These are phyloP conservation scores for Raffaelea deltoideospora DNA, from an alignment of 2,329 filamentous ascomycete genomes.

Conservation along the genomic window DNA sequence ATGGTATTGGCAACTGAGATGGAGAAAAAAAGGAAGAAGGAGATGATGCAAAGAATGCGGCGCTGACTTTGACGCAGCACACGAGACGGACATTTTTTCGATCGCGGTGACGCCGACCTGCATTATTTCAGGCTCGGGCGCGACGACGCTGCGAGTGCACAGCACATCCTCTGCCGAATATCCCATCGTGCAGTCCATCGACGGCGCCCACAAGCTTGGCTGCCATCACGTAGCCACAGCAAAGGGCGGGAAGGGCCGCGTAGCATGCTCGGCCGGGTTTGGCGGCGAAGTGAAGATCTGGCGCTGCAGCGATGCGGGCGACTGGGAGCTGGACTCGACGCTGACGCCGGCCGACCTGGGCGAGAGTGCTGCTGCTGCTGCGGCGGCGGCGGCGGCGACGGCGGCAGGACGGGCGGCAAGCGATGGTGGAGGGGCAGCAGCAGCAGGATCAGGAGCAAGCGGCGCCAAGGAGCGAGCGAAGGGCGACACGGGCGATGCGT, in stretches of 20 bases:
- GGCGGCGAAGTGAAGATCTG: slow-evolving; percentile 80
- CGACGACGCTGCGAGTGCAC: slow-evolving; percentile 68
- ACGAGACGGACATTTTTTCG: slow-evolving; percentile 72
- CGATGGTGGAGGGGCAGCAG: neutral
- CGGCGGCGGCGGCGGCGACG: slow-evolving; percentile 17
- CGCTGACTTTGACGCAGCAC: slow-evolving; percentile 36
- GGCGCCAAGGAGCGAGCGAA: neutral
- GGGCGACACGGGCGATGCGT: slow-evolving; percentile 55
- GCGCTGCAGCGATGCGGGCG: slow-evolving; percentile 43
- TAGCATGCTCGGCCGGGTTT: slow-evolving; percentile 75
- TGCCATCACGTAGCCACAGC: slow-evolving; percentile 74
- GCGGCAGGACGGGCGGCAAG: slow-evolving; percentile 24
- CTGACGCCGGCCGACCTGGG: slow-evolving; percentile 19
- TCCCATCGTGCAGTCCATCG: slow-evolving; percentile 64
- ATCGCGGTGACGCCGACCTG: slow-evolving; percentile 59
- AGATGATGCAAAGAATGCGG: neutral
- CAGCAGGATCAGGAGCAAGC: neutral
- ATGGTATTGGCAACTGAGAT: slow-evolving; percentile 36
- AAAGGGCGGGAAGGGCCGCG: slow-evolving; percentile 45
- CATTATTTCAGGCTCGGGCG: slow-evolving; percentile 72
- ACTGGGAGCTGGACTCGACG: slow-evolving; percentile 34
- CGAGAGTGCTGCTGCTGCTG: slow-evolving; percentile 2
- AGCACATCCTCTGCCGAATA: slow-evolving; percentile 57
- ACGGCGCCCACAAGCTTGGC: slow-evolving; percentile 69
- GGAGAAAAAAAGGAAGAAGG: neutral